phyloP scores from a whole-genome alignment of 2,329 filamentous ascomycete genomes.

The Neofusicoccum ribis region DNA sequence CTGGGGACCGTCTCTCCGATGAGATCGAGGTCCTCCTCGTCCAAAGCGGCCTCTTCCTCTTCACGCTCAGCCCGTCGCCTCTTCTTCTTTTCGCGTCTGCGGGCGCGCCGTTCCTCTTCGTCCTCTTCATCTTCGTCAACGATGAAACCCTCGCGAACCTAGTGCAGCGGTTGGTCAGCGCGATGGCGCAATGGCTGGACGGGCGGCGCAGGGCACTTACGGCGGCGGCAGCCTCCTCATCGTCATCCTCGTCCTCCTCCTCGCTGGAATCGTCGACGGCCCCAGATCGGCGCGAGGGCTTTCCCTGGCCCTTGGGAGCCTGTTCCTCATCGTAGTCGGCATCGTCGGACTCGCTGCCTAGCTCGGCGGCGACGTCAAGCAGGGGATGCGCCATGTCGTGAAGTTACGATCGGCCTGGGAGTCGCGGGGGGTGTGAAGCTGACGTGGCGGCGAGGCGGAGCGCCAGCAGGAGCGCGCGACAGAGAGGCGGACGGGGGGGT shows the following conservation, averaged over 20 bases:
- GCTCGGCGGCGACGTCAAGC: conserved; percentile 80
- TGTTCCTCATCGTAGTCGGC: conserved; percentile 35
- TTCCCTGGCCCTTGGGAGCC: conserved; percentile 25
- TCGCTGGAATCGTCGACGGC: conserved; percentile 41
- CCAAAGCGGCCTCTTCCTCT: conserved; percentile 79
- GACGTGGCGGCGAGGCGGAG: conserved; percentile 7
- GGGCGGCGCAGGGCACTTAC: conserved; percentile 23
- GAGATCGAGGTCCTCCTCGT: conserved; percentile 93
- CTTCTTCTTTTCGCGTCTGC: conserved; percentile 69
- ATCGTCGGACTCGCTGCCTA: conserved; percentile 62
- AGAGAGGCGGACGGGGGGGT: not conserved
- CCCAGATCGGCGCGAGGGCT: conserved; percentile 32
- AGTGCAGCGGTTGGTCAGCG: not conserved
- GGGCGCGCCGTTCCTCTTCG: conserved; percentile 61
- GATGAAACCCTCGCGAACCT: conserved; percentile 95
- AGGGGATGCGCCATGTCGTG: conserved; percentile 43
- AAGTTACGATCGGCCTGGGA: conserved; percentile 5
- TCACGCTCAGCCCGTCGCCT: conserved; percentile 74
- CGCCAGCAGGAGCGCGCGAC: not conserved
- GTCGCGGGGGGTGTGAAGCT: not conserved
- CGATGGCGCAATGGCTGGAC: conserved; percentile 9
- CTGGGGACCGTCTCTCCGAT: conserved; percentile 17
- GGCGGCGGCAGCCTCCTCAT: conserved; percentile 31
- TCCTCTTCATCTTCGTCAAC: conserved; percentile 85
- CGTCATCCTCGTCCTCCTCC: conserved; percentile 40